Evolutionary conservation across 2,329 filamentous ascomycete genomes (phyloP).

Genomic region (Ophiostoma fasciatum): DNA sequence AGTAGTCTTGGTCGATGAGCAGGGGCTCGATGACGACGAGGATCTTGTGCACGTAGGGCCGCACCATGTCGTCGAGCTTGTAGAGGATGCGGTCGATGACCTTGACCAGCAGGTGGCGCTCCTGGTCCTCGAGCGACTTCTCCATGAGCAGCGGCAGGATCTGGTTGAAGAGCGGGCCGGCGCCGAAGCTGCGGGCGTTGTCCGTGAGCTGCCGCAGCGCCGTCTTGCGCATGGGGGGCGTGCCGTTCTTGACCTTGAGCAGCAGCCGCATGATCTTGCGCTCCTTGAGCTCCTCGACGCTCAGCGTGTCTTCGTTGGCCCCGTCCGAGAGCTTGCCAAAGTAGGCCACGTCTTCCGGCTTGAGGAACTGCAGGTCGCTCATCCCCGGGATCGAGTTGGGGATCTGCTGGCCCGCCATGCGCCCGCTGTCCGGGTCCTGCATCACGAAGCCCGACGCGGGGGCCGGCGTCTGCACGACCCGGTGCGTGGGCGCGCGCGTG

Average conservation of each 20-base stretch:
- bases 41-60: slow-evolving; percentile 96
- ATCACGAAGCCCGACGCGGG: slow-evolving; percentile 88
- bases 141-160: slow-evolving; percentile 96
- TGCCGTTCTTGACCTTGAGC: slow-evolving; percentile 98
- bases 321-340: slow-evolving; percentile 96
- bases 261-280: slow-evolving; percentile 95
- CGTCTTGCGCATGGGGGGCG: slow-evolving; percentile 96
- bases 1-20: slow-evolving; percentile 98
- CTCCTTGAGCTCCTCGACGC: slow-evolving; percentile 91
- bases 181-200: slow-evolving; percentile 91
- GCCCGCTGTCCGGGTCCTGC: slow-evolving; percentile 79
- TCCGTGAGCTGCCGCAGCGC: slow-evolving; percentile 93
- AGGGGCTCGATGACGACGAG: slow-evolving; percentile 97
- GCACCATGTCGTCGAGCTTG: slow-evolving; percentile 92
- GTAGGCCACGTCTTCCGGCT: slow-evolving; percentile 96
- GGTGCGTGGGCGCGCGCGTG: slow-evolving; percentile 60
- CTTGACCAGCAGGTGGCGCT: slow-evolving; percentile 95
- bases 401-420: slow-evolving; percentile 74
- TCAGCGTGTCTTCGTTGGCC: slow-evolving; percentile 79
- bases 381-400: slow-evolving; percentile 93
- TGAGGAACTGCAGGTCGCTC: slow-evolving; percentile 94
- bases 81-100: slow-evolving; percentile 97
- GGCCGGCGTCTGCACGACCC: slow-evolving; percentile 56
- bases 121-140: slow-evolving; percentile 92
- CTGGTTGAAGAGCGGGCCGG: slow-evolving; percentile 89